Conservation (phyloP, 176 grass and related monocot genomes). For the Triticum turgidum region DNA sequence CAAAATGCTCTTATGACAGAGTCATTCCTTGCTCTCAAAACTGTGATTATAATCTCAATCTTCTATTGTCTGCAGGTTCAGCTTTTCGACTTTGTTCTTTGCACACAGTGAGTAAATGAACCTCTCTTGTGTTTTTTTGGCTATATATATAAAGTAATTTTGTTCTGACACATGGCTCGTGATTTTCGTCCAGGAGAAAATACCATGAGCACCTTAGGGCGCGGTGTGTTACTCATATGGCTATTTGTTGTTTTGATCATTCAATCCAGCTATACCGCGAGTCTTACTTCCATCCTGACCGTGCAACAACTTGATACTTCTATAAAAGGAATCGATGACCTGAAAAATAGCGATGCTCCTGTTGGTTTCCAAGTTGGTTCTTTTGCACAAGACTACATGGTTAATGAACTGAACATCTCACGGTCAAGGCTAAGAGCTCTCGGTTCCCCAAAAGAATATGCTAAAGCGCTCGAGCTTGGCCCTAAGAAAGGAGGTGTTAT, state of each 20-base stretch:
- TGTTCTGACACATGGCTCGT: conserved; percentile 8
- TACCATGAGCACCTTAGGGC: conserved; percentile 80
- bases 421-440: conserved; percentile 62
- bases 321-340: conserved; percentile 77
- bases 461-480: conserved; percentile 59
- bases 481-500: conserved; percentile 76
- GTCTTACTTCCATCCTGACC: conserved; percentile 94
- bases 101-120: conserved; percentile 82
- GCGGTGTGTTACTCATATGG: conserved; percentile 89
- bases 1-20: neutral
- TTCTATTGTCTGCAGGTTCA: conserved; percentile 72
- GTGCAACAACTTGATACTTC: conserved; percentile 86
- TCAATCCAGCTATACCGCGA: conserved; percentile 94
- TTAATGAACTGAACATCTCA: conserved; percentile 74
- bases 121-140: conserved; percentile 19
- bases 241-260: conserved; percentile 96
- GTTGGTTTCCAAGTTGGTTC: conserved; percentile 94
- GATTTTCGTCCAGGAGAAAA: conserved; percentile 67
- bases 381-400: conserved; percentile 89
- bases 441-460: conserved; percentile 66
- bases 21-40: conserved; percentile 22
- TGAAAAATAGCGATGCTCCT: conserved; percentile 56
- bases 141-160: neutral
- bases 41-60: conserved; percentile 15
- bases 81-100: conserved; percentile 97